These are phyloP conservation scores for Hygrocybe coccinea DNA, from an alignment of 768 basidiomycete genomes.

Conservation along the genomic window DNA sequence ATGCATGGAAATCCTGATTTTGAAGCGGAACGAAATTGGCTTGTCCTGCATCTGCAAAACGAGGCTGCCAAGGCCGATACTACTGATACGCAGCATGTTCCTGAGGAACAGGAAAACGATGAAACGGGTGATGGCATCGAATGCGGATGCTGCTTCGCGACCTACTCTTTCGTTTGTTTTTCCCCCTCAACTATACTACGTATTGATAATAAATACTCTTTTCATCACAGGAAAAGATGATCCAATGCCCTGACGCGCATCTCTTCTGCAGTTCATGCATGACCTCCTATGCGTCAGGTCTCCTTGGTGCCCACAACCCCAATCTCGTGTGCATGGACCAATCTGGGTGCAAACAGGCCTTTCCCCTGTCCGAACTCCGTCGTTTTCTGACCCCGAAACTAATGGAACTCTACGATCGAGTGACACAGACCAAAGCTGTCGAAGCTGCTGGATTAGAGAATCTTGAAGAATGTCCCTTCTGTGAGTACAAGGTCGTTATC, in stretches of 20 bases:
- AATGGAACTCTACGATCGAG: slow-evolving; percentile 63
- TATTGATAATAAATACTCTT: not conserved
- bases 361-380: slow-evolving; percentile 62
- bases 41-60: slow-evolving; percentile 39
- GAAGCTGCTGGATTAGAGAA: slow-evolving; percentile 72
- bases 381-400: slow-evolving; percentile 66
- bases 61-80: slow-evolving; percentile 32
- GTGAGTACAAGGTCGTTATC: slow-evolving; percentile 81
- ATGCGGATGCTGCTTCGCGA: slow-evolving; percentile 79
- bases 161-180: slow-evolving; percentile 3
- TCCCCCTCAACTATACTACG: not conserved
- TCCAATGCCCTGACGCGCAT: slow-evolving; percentile 86
- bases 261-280: slow-evolving; percentile 79
- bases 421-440: slow-evolving; percentile 75
- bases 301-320: slow-evolving; percentile 59
- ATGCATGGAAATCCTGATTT: slow-evolving; percentile 42
- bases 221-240: slow-evolving; percentile 64
- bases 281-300: slow-evolving; percentile 58
- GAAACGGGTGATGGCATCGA: slow-evolving; percentile 64
- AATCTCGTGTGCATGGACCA: slow-evolving; percentile 79
- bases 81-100: slow-evolving; percentile 28
- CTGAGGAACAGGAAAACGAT: slow-evolving; percentile 38
- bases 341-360: slow-evolving; percentile 62
- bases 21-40: slow-evolving; percentile 45
- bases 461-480: slow-evolving; percentile 87